Conservation (phyloP, 257 asterid species). For the Fraxinus americana region DNA sequence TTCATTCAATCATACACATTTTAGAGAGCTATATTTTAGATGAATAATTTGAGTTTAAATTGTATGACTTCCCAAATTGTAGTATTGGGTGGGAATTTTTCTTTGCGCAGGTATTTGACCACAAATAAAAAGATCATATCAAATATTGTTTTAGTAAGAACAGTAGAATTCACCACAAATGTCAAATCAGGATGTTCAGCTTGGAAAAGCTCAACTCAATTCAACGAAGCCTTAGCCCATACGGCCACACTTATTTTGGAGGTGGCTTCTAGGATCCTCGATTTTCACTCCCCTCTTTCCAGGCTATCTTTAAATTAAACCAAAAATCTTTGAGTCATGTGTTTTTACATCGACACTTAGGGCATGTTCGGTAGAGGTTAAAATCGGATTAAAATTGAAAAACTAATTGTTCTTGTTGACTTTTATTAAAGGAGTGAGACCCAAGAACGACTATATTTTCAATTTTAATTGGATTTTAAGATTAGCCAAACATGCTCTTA, state of each 20-base stretch:
- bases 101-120: background rate
- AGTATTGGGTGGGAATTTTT: background rate
- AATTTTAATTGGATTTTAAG: too few species aligned
- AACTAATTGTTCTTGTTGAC: too few species aligned
- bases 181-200: background rate
- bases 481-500: background rate
- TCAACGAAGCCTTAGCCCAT: background rate
- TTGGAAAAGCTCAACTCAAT: too few species aligned
- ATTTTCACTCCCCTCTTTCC: background rate
- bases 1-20: background rate
- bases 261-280: background rate
- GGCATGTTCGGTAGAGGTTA: too few species aligned
- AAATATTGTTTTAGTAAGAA: background rate
- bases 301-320: background rate
- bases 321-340: background rate
- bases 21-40: too few species aligned
- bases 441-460: too few species aligned
- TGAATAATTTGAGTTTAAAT: background rate
- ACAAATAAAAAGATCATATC: background rate
- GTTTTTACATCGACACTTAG: background rate
- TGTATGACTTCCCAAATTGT: background rate
- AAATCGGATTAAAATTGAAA: too few species aligned
- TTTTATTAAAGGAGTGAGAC: too few species aligned
- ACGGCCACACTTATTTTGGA: background rate
- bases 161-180: background rate